Conservation (phyloP, 371 early-diverging fungal genomes). For the Mucor sp. region DNA sequence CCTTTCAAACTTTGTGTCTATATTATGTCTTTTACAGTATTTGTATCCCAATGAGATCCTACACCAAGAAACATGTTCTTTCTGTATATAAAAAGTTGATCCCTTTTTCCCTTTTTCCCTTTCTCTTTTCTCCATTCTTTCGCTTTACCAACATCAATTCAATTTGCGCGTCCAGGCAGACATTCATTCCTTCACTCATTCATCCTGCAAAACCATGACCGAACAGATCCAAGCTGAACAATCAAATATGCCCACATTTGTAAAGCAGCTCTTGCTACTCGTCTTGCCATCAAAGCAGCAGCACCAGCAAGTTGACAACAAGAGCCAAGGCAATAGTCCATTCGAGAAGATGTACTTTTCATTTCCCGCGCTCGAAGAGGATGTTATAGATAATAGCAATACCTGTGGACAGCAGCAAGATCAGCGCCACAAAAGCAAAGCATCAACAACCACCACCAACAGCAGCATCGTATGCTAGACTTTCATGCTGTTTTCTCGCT, state of each 20-base stretch:
- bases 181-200: conserved; percentile 2
- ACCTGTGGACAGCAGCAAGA: conserved; percentile 21
- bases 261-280: conserved; percentile 27
- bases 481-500: background rate
- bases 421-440: conserved; percentile 6
- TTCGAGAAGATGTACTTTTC: conserved; percentile 34
- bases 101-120: conserved; percentile 6
- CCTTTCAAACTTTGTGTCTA: conserved; percentile 5
- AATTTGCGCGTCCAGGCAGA: background rate
- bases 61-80: background rate
- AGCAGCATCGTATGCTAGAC: conserved; percentile 19
- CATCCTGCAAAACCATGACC: background rate
- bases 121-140: conserved; percentile 1
- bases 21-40: background rate
- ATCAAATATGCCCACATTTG: conserved; percentile 27
- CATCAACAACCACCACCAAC: background rate
- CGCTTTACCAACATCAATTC: background rate
- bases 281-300: conserved; percentile 22
- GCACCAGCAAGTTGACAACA: background rate
- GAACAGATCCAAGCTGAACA: background rate
- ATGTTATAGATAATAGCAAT: conserved; percentile 4
- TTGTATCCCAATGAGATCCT: conserved; percentile 1
- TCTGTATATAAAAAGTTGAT: conserved; percentile 6
- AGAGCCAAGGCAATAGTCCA: conserved; percentile 22
- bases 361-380: conserved; percentile 31